Conservation (phyloP, 805 yeast species). For the Saccharomycopsis fermentans region DNA sequence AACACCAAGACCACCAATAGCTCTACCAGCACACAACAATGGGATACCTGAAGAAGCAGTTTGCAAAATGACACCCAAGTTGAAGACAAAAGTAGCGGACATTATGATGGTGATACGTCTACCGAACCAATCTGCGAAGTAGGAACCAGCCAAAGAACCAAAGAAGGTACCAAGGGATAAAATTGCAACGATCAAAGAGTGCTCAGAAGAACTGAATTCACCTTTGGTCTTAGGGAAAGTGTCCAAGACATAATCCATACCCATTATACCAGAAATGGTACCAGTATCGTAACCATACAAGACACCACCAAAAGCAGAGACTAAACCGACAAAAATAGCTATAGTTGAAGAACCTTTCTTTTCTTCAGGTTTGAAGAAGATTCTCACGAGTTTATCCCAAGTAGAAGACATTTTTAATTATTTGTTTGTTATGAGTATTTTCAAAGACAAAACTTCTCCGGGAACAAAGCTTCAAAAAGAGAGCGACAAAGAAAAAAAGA, state of each 20-base stretch:
- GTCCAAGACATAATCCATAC: slow-evolving; percentile 46
- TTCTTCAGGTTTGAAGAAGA: slow-evolving; percentile 16
- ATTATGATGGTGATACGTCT: slow-evolving; percentile 41
- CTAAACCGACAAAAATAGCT: slow-evolving; percentile 45
- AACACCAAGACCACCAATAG: slow-evolving; percentile 57
- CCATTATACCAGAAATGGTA: slow-evolving; percentile 54
- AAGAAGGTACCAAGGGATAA: slow-evolving; percentile 61
- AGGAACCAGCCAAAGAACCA: slow-evolving; percentile 57
- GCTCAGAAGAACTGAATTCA: slow-evolving; percentile 35
- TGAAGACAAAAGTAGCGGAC: slow-evolving; percentile 37
- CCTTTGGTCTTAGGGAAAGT: slow-evolving; percentile 29
- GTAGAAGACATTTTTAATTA: slow-evolving; percentile 4
- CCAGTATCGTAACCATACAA: slow-evolving; percentile 65
- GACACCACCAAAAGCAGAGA: slow-evolving; percentile 63
- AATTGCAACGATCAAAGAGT: slow-evolving; percentile 61
- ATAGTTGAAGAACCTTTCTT: slow-evolving; percentile 22
- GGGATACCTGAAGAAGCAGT: slow-evolving; percentile 36
- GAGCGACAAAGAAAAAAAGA: neutral
- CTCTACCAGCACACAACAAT: slow-evolving; percentile 56
- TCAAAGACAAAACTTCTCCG: no score
- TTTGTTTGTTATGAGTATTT: no score
- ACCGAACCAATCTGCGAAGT: slow-evolving; percentile 43
- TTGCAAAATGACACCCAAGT: slow-evolving; percentile 44
- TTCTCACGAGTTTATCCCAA: slow-evolving; percentile 4
- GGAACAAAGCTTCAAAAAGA: neutral